Conservation (phyloP, 495 filamentous ascomycete genomes). For the Mycothermus thermophilus region DNA sequence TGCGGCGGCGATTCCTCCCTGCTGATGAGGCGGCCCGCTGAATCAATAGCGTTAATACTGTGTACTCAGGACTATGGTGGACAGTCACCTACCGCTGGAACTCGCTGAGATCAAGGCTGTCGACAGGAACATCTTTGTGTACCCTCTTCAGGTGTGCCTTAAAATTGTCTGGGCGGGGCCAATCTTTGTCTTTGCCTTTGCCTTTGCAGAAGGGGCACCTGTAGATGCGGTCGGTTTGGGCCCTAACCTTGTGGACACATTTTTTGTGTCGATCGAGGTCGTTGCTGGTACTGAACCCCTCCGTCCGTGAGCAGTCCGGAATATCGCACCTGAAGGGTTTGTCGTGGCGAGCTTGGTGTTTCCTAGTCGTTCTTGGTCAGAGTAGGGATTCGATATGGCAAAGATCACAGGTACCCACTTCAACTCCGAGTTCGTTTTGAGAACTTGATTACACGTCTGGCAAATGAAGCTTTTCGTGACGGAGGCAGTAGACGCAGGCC, state of each 20-base stretch:
- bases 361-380: conserved; percentile 36
- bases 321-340: conserved; percentile 59
- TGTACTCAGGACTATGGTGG: too few relatives aligned
- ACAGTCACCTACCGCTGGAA: too few relatives aligned
- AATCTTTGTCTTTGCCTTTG: conserved; percentile 55
- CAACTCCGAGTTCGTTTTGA: conserved; percentile 38
- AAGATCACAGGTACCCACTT: conserved; percentile 21
- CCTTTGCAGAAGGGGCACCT: conserved; percentile 54
- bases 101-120: conserved; percentile 34
- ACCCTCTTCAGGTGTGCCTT: conserved; percentile 71
- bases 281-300: conserved; percentile 72
- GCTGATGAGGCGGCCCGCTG: too few relatives aligned
- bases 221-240: conserved; percentile 44
- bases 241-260: conserved; percentile 53
- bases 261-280: conserved; percentile 63
- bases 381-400: not conserved
- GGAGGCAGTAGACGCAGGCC: conserved; percentile 3
- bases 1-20: too few relatives aligned
- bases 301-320: conserved; percentile 37
- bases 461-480: conserved; percentile 16
- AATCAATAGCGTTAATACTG: too few relatives aligned
- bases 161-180: conserved; percentile 89
- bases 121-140: conserved; percentile 42
- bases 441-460: conserved; percentile 16
- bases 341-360: conserved; percentile 65